Evolutionary conservation across 2,329 filamentous ascomycete genomes (phyloP).

Genomic region (Cytospora piceicola): DNA sequence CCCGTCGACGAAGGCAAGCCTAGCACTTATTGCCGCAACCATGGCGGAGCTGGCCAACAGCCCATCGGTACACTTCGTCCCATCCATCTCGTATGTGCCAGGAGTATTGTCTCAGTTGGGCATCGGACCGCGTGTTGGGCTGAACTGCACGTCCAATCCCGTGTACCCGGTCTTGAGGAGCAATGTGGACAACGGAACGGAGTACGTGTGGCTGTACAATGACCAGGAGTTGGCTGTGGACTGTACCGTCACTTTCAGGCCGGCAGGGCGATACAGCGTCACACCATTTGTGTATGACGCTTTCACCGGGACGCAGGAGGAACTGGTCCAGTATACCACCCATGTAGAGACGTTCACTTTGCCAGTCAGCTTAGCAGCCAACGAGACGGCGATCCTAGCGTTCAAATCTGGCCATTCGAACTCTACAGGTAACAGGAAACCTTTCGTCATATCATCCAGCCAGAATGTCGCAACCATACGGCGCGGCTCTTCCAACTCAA

Average conservation of each 20-base stretch:
- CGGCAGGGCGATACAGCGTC: background rate
- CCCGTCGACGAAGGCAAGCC: background rate
- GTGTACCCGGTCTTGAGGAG: constrained; percentile 12
- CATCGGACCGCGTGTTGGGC: constrained; percentile 32
- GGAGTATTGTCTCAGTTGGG: constrained; percentile 28
- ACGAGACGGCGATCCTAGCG: constrained; percentile 45
- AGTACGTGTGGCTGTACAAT: constrained; percentile 27
- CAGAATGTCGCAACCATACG: constrained; percentile 1
- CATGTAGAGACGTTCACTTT: constrained; percentile 40
- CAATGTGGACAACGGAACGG: constrained; percentile 3
- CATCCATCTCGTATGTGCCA: background rate
- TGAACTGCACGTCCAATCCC: constrained; percentile 18
- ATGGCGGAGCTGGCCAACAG: constrained; percentile 29
- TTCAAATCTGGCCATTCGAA: constrained; percentile 18
- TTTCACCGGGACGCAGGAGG: constrained; percentile 44
- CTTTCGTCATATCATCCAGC: constrained; percentile 11
- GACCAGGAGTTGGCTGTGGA: constrained; percentile 14
- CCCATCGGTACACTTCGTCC: constrained; percentile 9
- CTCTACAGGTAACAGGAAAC: constrained; percentile 1
- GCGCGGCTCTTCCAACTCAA: background rate
- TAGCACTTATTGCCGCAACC: constrained; percentile 32
- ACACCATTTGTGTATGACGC: constrained; percentile 38
- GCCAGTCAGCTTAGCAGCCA: constrained; percentile 42
- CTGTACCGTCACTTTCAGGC: constrained; percentile 22
- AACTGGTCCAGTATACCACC: constrained; percentile 33